Evolutionary conservation across 2,329 filamentous ascomycete species (phyloP).

Genomic region (Fusarium neocosmosporiellum): DNA sequence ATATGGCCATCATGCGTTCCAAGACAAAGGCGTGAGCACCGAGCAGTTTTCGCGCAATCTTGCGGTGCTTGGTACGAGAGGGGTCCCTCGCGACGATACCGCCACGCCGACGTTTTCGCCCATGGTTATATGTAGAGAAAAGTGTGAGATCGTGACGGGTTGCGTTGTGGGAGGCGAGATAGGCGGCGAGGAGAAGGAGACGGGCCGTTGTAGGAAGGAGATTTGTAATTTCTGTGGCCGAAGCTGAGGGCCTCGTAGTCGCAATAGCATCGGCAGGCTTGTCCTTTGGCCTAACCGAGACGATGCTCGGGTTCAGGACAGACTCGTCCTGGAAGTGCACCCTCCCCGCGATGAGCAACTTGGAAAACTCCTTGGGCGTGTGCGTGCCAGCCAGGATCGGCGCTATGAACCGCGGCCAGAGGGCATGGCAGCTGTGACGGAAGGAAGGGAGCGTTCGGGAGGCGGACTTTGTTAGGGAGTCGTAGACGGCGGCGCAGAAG

Average conservation of each 20-base stretch:
- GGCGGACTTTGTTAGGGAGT: slow-evolving; percentile 83
- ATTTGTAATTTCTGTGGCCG: slow-evolving; percentile 59
- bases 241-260: slow-evolving; percentile 28
- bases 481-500: slow-evolving; percentile 87
- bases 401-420: slow-evolving; percentile 88
- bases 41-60: slow-evolving; percentile 81
- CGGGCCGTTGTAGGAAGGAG: slow-evolving; percentile 79
- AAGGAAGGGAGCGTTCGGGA: slow-evolving; percentile 83
- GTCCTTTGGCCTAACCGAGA: slow-evolving; percentile 48
- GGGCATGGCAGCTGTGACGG: slow-evolving; percentile 72
- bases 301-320: slow-evolving; percentile 74
- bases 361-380: slow-evolving; percentile 83
- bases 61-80: slow-evolving; percentile 67
- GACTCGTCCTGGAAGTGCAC: slow-evolving; percentile 78
- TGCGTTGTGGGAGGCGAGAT: slow-evolving; percentile 84
- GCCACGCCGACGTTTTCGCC: slow-evolving; percentile 62
- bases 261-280: background rate
- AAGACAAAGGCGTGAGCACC: slow-evolving; percentile 81
- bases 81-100: slow-evolving; percentile 50
- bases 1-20: slow-evolving; percentile 83
- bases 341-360: slow-evolving; percentile 78
- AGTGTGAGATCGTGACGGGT: slow-evolving; percentile 77
- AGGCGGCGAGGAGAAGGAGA: slow-evolving; percentile 79
- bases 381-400: slow-evolving; percentile 82
- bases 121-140: slow-evolving; percentile 78